Evolutionary conservation across 176 grass and related monocot species (phyloP).

Genomic region (Musa schizocarpa): DNA sequence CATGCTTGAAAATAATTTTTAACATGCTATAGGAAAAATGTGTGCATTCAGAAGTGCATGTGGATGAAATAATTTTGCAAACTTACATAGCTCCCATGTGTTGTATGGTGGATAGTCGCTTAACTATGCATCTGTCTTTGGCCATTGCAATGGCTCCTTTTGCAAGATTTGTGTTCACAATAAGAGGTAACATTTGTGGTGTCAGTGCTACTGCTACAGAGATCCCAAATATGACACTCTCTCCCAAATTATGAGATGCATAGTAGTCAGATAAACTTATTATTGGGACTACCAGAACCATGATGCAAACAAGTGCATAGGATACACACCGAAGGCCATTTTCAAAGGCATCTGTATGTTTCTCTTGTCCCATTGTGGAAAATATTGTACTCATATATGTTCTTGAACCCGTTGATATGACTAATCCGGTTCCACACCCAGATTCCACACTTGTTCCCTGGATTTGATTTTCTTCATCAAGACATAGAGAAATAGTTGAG

Average conservation of each 20-base stretch:
- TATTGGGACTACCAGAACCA: conserved; percentile 24
- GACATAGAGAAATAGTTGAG: neutral
- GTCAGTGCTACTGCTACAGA: conserved; percentile 33
- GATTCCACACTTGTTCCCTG: conserved; percentile 37
- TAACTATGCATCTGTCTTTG: conserved; percentile 37
- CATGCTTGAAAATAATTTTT: no score
- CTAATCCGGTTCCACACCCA: conserved; percentile 30
- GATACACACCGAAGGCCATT: conserved; percentile 28
- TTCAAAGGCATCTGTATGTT: conserved; percentile 24
- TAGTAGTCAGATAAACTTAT: conserved; percentile 25
- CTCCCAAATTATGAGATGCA: conserved; percentile 20
- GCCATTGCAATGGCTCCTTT: conserved; percentile 36
- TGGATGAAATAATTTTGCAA: neutral
- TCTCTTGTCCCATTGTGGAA: conserved; percentile 25
- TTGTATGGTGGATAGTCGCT: conserved; percentile 32
- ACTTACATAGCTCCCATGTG: conserved; percentile 45
- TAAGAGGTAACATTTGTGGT: conserved; percentile 41
- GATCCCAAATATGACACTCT: conserved; percentile 34
- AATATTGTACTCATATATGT: conserved; percentile 39
- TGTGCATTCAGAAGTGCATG: no score
- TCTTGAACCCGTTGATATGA: conserved; percentile 31
- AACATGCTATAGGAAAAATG: no score
- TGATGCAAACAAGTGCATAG: conserved; percentile 32
- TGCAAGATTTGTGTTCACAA: conserved; percentile 40
- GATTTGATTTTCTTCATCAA: conserved; percentile 11